Conservation (phyloP, 2,329 filamentous ascomycete species). For the Talaromyces amestolkiae region DNA sequence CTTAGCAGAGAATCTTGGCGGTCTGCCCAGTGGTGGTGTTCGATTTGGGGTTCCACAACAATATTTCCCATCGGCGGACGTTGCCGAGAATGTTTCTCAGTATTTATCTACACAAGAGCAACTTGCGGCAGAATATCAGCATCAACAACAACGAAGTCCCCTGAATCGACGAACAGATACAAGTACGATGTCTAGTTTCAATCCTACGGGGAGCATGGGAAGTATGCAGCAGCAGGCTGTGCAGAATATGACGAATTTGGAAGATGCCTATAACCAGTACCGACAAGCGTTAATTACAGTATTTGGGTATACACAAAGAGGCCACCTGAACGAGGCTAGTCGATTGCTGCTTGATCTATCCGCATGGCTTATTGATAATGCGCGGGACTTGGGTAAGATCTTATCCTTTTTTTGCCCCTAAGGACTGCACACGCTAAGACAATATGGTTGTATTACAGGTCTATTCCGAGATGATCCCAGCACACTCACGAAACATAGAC, state of each 20-base stretch:
- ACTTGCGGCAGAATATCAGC: slow-evolving; percentile 49
- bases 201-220: slow-evolving; percentile 37
- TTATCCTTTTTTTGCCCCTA: not conserved
- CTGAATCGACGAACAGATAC: slow-evolving; percentile 52
- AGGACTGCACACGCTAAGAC: not conserved
- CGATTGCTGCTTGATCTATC: slow-evolving; percentile 60
- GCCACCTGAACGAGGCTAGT: slow-evolving; percentile 59
- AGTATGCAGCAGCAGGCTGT: slow-evolving; percentile 31
- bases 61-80: slow-evolving; percentile 69
- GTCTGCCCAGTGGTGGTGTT: slow-evolving; percentile 56
- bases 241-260: slow-evolving; percentile 52
- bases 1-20: slow-evolving; percentile 72
- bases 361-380: slow-evolving; percentile 65
- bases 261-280: slow-evolving; percentile 67
- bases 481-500: slow-evolving; percentile 71
- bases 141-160: slow-evolving; percentile 63
- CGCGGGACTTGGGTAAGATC: slow-evolving; percentile 63
- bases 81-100: slow-evolving; percentile 59
- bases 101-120: slow-evolving; percentile 65
- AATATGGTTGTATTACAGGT: slow-evolving; percentile 52
- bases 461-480: slow-evolving; percentile 78
- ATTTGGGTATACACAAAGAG: slow-evolving; percentile 68
- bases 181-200: slow-evolving; percentile 52
- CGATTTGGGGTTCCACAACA: slow-evolving; percentile 70
- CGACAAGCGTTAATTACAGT: slow-evolving; percentile 58